These are phyloP conservation scores for Cyberlindnera misumaiensis DNA, from an alignment of 805 yeast species.

Conservation along the genomic window DNA sequence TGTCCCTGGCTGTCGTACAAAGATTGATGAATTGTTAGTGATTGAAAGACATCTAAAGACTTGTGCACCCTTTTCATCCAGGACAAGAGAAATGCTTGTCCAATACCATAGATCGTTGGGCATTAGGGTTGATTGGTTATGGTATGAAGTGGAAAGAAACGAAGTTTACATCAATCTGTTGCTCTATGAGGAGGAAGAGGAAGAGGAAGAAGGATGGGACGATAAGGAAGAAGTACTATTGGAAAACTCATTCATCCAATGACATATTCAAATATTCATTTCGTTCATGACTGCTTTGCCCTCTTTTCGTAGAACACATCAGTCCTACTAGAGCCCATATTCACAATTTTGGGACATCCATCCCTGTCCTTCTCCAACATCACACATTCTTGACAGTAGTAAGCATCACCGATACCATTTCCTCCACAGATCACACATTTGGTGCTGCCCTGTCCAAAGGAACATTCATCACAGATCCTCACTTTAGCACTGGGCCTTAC, in stretches of 20 bases:
- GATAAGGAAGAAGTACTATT: constrained; percentile 16
- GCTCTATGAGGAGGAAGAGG: constrained; percentile 7
- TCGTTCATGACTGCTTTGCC: constrained; percentile 10
- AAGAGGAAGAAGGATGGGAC: constrained; percentile 3
- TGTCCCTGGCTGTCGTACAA: constrained; percentile 27
- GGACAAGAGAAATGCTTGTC: constrained; percentile 43
- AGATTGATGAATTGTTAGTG: constrained; percentile 31
- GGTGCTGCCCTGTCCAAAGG: constrained; percentile 57
- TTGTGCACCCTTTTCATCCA: constrained; percentile 48
- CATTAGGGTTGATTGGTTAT: constrained; percentile 50
- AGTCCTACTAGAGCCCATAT: constrained; percentile 69
- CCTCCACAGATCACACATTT: constrained; percentile 78
- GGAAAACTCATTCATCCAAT: constrained; percentile 19
- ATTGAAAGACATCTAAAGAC: constrained; percentile 33
- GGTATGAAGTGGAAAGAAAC: constrained; percentile 45
- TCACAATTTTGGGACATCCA: constrained; percentile 84
- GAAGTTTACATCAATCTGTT: constrained; percentile 34
- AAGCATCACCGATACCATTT: constrained; percentile 62
- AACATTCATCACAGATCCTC: constrained; percentile 78
- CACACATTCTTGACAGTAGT: constrained; percentile 83
- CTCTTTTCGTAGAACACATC: constrained; percentile 58
- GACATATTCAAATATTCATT: too few species aligned
- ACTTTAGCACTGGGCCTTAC: constrained; percentile 66
- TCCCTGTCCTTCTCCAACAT: constrained; percentile 73
- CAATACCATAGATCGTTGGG: constrained; percentile 40